Evolutionary conservation across 768 basidiomycete species (phyloP).

Genomic region (Suillus brevipes): DNA sequence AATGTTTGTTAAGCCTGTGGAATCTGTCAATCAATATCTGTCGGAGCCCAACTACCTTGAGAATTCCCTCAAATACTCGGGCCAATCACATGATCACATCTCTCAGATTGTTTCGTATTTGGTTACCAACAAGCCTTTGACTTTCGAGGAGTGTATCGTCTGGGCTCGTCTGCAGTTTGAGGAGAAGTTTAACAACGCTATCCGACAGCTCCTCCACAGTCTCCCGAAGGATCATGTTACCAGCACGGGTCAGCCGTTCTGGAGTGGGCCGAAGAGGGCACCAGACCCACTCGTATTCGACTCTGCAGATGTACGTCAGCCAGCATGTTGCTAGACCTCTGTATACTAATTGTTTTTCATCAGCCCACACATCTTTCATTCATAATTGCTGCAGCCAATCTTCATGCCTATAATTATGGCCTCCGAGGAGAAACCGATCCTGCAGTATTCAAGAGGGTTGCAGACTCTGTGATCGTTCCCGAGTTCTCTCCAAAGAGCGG

Average conservation of each 20-base stretch:
- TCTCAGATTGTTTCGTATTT: slow-evolving; percentile 87
- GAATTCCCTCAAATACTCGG: slow-evolving; percentile 84
- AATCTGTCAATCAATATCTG: slow-evolving; percentile 94
- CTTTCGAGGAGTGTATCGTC: slow-evolving; percentile 95
- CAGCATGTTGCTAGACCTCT: background rate
- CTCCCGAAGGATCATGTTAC: slow-evolving; percentile 93
- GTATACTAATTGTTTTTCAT: slow-evolving; percentile 13
- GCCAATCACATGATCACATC: slow-evolving; percentile 87
- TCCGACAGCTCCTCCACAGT: slow-evolving; percentile 89
- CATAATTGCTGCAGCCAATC: slow-evolving; percentile 90
- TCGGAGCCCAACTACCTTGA: slow-evolving; percentile 96
- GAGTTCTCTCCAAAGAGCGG: slow-evolving; percentile 93
- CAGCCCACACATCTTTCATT: slow-evolving; percentile 86
- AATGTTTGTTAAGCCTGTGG: slow-evolving; percentile 90
- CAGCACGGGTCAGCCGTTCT: slow-evolving; percentile 93
- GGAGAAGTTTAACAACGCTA: slow-evolving; percentile 88
- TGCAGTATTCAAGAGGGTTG: slow-evolving; percentile 77
- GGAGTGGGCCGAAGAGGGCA: slow-evolving; percentile 98
- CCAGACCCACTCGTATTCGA: slow-evolving; percentile 89
- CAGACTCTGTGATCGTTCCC: slow-evolving; percentile 81
- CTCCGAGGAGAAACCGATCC: slow-evolving; percentile 86
- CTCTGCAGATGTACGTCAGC: slow-evolving; percentile 72
- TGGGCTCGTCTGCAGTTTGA: slow-evolving; percentile 98
- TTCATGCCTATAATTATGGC: slow-evolving; percentile 98
- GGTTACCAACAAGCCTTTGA: slow-evolving; percentile 89